Evolutionary conservation across 2,329 filamentous ascomycete genomes (phyloP), one percentile per base, ranked within the genome.

Genomic region (Dactylellina sp.): DNA sequence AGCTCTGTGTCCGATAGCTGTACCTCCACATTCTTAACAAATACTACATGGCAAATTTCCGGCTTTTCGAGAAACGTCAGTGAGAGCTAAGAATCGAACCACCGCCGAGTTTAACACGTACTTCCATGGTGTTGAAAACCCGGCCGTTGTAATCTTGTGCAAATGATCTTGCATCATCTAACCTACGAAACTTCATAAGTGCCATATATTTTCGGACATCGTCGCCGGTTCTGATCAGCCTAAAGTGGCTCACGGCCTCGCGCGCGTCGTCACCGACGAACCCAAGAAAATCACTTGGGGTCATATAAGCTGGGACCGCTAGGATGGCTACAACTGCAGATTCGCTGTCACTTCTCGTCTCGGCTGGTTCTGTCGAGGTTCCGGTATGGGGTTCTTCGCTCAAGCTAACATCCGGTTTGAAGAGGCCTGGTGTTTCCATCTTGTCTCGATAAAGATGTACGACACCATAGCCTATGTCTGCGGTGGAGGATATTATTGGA

Each of bases 41-140:
- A 97, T 3, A 96, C 92, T 47, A 96, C 92, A 82, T 97, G 93
- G 80, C 94, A 98, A 53, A 93, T 92, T 82, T 98, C 93, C 40
- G 93, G 91, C 91, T 92, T 77, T 40, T 76, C 62, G 18, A 18
- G 35, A 37, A 16, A 18, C 4, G 40, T 46, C 12, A 37, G 20
- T 1, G 22, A 28, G 2, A 56, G 32, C 71, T 59, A 77, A 78
- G 75, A 79, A 71, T 40, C n/a, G n/a, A n/a, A n/a, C n/a, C n/a
- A n/a, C n/a, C n/a, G n/a, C n/a, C n/a, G n/a, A n/a, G n/a, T n/a
- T 37, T 6, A 77, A 78, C 16, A 81, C 84, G 79, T 82, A 92
- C 91, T 85, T 96, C 92, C 85, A 96, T 92, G 71, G 88, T 90
- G 79, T 96, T 97, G 80, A 98, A 98, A 0, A 94, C 87, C 80